Evolutionary conservation across 805 yeast genomes (phyloP), one percentile per base, ranked within the genome.

Genomic region (Kuraishia ogatae): DNA sequence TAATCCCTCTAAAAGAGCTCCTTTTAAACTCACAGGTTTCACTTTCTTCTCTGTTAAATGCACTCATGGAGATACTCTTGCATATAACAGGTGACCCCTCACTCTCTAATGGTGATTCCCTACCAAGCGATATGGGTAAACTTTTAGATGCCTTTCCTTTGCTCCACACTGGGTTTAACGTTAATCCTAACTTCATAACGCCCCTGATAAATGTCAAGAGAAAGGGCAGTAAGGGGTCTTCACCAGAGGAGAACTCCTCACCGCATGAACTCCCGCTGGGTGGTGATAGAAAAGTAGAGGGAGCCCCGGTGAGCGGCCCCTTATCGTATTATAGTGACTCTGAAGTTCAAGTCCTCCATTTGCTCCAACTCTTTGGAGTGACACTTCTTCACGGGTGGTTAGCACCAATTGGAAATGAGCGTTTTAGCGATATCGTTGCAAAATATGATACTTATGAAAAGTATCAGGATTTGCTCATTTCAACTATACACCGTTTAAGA

Each of bases 301-400:
- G n/a, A n/a, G n/a, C n/a, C n/a, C 17, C 50, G 8, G 29, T 43
- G 48, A 10, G 29, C 10, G 10, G 29, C 10, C 29, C 29, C 29
- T 5, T 26, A 5, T 26, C 29, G 8, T 17, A 8, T 13, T 19
- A 47, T 15, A 28, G 48, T n/a, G 53, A 35, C 6, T 20, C 22
- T 19, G 55, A 59, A 46, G 53, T 54, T 1, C 50, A 51, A 19
- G 39, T 70, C 2, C 54, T 54, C 13, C 43, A 55, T 2, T 51
- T 70, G 19, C 52, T 70, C 19, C 47, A 53, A 1, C 39, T 67
- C 13, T 66, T 70, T 48, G 58, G 57, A 7, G 51, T 69, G 8
- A 65, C 66, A 50, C 76, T 92, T 48, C 82, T 82, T 2, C 98
- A 93, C 67, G 97, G 97, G 1, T 92, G 97, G 96, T 72, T 85